Percentiles rank a stretch among this genome's conserved stretches.
Evolutionary conservation across 805 yeast species (phyloP).

Genomic region (Wickerhamomyces pijperi): DNA sequence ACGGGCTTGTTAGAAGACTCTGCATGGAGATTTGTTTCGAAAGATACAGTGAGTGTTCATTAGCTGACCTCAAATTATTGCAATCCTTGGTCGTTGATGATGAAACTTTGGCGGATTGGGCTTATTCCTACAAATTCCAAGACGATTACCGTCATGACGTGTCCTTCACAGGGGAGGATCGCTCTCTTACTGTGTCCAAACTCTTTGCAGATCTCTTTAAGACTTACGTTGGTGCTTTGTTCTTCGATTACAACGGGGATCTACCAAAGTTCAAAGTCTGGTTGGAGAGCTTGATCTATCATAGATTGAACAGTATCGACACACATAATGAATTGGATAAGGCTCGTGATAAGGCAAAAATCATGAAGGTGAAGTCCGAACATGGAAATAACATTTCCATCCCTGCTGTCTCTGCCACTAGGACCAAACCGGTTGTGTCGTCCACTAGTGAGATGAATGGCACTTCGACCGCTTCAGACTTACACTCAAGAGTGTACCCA

Average conservation of each 20-base stretch:
- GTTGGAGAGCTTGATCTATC: conserved; percentile 31
- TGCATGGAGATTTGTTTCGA: not conserved
- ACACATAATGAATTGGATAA: not conserved
- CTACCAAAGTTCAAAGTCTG: conserved; percentile 37
- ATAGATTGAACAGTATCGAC: not conserved
- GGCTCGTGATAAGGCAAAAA: not conserved
- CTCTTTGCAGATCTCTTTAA: conserved; percentile 78
- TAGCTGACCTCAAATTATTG: not conserved
- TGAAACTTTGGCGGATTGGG: not conserved
- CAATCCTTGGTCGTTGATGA: not conserved
- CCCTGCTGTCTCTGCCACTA: not conserved
- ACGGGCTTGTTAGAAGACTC: not conserved
- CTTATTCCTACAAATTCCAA: not conserved
- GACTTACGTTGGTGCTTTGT: conserved; percentile 79
- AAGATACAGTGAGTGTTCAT: not conserved
- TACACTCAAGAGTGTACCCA: not conserved
- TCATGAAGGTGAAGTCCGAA: not conserved
- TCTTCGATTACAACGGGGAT: conserved; percentile 37
- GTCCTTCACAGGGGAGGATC: not conserved
- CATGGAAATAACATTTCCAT: not conserved
- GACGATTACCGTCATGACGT: not conserved
- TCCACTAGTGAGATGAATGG: not conserved
- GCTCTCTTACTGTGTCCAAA: conserved; percentile 23
- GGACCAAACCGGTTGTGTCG: too few species aligned
- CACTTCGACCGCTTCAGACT: not conserved